Evolutionary conservation across 768 basidiomycete species (phyloP).

Genomic region (Hypholoma fasciculare): DNA sequence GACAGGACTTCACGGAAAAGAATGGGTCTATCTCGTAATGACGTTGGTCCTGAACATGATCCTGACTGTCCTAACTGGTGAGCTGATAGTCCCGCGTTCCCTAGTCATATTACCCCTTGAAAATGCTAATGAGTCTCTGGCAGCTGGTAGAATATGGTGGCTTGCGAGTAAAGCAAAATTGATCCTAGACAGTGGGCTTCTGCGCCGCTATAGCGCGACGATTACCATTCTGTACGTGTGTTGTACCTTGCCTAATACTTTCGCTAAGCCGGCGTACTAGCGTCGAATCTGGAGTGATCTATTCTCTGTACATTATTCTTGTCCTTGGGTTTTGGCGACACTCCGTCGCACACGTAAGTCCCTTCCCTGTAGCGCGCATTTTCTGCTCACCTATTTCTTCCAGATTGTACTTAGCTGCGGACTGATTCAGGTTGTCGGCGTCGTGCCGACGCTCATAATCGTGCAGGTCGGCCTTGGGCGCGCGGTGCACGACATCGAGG

Average conservation of each 20-base stretch:
- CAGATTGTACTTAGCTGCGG: slow-evolving; percentile 23
- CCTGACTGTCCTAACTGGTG: slow-evolving; percentile 34
- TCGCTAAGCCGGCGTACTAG: slow-evolving; percentile 17
- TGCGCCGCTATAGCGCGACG: slow-evolving; percentile 31
- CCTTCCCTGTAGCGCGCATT: not conserved
- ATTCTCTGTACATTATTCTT: slow-evolving; percentile 33
- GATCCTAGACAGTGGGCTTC: slow-evolving; percentile 26
- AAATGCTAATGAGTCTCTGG: no score
- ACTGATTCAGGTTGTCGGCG: slow-evolving; percentile 32
- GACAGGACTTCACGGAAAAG: slow-evolving; percentile 16
- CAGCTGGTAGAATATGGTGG: slow-evolving; percentile 38
- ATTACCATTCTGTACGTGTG: slow-evolving; percentile 32
- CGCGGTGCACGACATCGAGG: slow-evolving; percentile 25
- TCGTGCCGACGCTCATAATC: slow-evolving; percentile 36
- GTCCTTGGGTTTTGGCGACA: slow-evolving; percentile 28
- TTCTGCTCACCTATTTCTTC: not conserved
- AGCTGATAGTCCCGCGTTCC: not conserved
- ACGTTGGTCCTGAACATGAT: slow-evolving; percentile 34
- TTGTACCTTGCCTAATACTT: not conserved
- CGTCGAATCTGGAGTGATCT: slow-evolving; percentile 38
- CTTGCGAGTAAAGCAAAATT: slow-evolving; percentile 24
- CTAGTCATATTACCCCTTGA: not conserved
- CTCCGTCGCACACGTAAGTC: slow-evolving; percentile 14
- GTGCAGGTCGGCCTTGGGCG: slow-evolving; percentile 32
- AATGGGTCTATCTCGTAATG: slow-evolving; percentile 33